Evolutionary conservation across 352 stramenopile genomes (phyloP).

Genomic region (Globisporangium acanthophoron): DNA sequence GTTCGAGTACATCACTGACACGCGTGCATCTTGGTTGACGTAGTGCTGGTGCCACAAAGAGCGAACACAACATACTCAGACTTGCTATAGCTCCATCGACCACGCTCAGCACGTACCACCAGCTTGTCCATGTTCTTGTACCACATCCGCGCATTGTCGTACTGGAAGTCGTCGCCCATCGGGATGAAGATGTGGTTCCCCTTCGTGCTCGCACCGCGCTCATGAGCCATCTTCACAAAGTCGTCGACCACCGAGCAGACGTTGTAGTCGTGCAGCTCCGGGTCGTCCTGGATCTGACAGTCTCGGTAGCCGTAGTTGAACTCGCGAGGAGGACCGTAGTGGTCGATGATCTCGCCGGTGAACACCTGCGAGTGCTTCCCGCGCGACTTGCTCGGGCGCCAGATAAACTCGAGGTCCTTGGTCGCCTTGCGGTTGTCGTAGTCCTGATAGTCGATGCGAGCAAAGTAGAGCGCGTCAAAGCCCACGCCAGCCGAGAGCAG

Average conservation of each 20-base stretch:
- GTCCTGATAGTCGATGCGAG: constrained; percentile 98
- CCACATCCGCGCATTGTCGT: constrained; percentile 83
- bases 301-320: constrained; percentile 70
- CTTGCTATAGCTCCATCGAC: neutral
- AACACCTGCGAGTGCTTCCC: constrained; percentile 83
- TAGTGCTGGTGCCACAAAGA: constrained; percentile 51
- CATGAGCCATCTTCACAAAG: constrained; percentile 74
- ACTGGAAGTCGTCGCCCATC: constrained; percentile 95
- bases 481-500: constrained; percentile 89
- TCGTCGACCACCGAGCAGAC: constrained; percentile 79
- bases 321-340: constrained; percentile 67
- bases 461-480: constrained; percentile 97
- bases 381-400: constrained; percentile 86
- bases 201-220: constrained; percentile 66
- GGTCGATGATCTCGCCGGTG: constrained; percentile 83
- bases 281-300: constrained; percentile 84
- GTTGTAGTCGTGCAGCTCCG: constrained; percentile 84
- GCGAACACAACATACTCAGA: neutral
- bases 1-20: constrained; percentile 97
- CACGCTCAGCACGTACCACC: constrained; percentile 35
- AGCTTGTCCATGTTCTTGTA: constrained; percentile 97
- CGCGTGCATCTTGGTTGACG: constrained; percentile 84
- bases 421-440: constrained; percentile 83
- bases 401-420: constrained; percentile 94
- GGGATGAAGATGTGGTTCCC: constrained; percentile 86